Conservation (phyloP, 148 eudicot species). For the Diospyros kaki region DNA sequence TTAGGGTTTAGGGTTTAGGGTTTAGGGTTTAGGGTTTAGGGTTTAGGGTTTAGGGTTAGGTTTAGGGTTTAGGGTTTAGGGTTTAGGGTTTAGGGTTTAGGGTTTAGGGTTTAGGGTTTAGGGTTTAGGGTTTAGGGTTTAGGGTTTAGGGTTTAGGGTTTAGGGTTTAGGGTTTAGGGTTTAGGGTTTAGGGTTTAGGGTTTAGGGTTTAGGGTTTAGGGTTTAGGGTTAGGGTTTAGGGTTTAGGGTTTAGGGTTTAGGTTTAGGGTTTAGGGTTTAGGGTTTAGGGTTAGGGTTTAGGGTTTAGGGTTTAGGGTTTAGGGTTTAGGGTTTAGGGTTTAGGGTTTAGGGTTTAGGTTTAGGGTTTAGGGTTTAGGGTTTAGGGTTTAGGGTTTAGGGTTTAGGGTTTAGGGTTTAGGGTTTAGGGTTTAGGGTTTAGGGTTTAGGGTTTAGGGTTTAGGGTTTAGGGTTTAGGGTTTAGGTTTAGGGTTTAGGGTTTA, state of each 20-base stretch:
- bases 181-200: constrained; percentile 13
- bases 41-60: constrained; percentile 1
- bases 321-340: constrained; percentile 15
- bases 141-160: constrained; percentile 8
- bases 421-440: constrained; percentile 14
- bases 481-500: too few species aligned
- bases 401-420: constrained; percentile 20
- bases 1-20: constrained; percentile 5
- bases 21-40: background rate
- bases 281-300: constrained; percentile 18
- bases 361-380: constrained; percentile 8
- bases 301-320: constrained; percentile 19
- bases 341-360: constrained; percentile 15
- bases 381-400: constrained; percentile 22
- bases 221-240: constrained; percentile 13
- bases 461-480: too few species aligned
- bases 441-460: too few species aligned
- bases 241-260: constrained; percentile 19
- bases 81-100: background rate
- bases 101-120: constrained; percentile 16
- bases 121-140: constrained; percentile 17
- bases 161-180: background rate
- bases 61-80: background rate
- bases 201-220: constrained; percentile 14
- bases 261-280: too few species aligned